A percentile compares a stretch with the other conserved stretches of the same genome.
Conservation (phyloP, 495 filamentous ascomycete genomes). For the Halenospora varia region DNA sequence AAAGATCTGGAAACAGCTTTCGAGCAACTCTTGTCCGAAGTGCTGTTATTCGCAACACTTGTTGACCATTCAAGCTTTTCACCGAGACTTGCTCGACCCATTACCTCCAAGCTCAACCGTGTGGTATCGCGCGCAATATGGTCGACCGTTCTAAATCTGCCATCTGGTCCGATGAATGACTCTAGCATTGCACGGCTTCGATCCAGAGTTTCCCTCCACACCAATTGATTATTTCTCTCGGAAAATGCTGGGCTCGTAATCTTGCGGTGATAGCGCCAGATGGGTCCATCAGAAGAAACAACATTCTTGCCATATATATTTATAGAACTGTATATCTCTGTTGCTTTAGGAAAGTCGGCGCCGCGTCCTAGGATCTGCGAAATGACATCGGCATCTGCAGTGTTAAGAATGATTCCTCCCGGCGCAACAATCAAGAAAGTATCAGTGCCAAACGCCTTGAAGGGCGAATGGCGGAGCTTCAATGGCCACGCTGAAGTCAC, state of each 20-base stretch:
- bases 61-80: conserved; percentile 2
- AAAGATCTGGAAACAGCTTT: neutral
- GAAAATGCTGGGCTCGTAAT: conserved; percentile 64
- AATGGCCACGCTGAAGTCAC: neutral
- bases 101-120: conserved; percentile 6
- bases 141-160: neutral
- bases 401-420: conserved; percentile 30
- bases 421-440: neutral
- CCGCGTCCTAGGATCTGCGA: conserved; percentile 52
- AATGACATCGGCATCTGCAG: conserved; percentile 53
- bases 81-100: conserved; percentile 7
- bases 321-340: conserved; percentile 47
- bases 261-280: conserved; percentile 65
- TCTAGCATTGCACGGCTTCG: conserved; percentile 1
- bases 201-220: conserved; percentile 25
- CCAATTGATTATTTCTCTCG: conserved; percentile 60
- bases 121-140: neutral
- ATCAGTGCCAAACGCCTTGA: neutral
- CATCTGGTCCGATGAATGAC: neutral
- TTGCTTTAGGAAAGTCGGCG: conserved; percentile 63
- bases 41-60: neutral
- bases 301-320: conserved; percentile 60
- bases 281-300: conserved; percentile 54
- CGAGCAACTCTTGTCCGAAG: neutral
- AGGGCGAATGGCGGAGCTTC: neutral